Conservation (phyloP, 805 yeast genomes). For the Cyberlindnera petersonii region DNA sequence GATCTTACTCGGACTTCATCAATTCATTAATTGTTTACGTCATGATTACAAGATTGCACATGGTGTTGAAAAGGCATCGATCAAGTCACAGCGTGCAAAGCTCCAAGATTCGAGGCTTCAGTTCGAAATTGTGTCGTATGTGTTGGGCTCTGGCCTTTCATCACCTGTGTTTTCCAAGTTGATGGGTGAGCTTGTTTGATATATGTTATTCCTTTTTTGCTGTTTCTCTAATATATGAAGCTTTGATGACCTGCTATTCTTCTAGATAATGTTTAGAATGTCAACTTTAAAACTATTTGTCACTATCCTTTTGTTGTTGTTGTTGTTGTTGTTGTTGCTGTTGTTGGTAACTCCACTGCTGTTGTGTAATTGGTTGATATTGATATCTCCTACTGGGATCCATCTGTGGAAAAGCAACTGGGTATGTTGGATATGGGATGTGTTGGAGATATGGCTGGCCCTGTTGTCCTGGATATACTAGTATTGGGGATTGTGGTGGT, state of each 20-base stretch:
- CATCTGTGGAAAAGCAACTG: too few species aligned
- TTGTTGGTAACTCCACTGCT: conserved; percentile 1
- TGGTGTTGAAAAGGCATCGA: background rate
- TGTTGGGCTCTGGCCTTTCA: background rate
- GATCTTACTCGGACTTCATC: conserved; percentile 1
- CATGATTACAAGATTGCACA: conserved; percentile 2
- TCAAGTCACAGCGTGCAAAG: conserved; percentile 5
- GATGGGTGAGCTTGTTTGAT: conserved; percentile 1
- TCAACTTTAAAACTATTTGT: too few species aligned
- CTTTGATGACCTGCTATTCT: too few species aligned
- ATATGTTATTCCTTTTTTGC: background rate
- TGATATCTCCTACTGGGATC: too few species aligned
- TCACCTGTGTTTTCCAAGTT: conserved; percentile 3
- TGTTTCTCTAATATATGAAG: too few species aligned
- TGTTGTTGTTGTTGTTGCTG: conserved; percentile 13
- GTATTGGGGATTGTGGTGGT: background rate
- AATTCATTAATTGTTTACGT: conserved; percentile 3
- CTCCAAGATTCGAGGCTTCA: conserved; percentile 1
- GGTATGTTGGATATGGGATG: background rate
- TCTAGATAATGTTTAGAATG: too few species aligned
- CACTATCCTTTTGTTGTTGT: conserved; percentile 2
- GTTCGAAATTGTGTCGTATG: background rate
- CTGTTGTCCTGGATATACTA: background rate
- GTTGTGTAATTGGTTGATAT: background rate
- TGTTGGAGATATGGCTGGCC: background rate